Percentiles rank a stretch among this genome's conserved stretches.
Evolutionary conservation across 1,284 basidiomycete genomes (phyloP).

Genomic region (Trichosporon coremiiforme): DNA sequence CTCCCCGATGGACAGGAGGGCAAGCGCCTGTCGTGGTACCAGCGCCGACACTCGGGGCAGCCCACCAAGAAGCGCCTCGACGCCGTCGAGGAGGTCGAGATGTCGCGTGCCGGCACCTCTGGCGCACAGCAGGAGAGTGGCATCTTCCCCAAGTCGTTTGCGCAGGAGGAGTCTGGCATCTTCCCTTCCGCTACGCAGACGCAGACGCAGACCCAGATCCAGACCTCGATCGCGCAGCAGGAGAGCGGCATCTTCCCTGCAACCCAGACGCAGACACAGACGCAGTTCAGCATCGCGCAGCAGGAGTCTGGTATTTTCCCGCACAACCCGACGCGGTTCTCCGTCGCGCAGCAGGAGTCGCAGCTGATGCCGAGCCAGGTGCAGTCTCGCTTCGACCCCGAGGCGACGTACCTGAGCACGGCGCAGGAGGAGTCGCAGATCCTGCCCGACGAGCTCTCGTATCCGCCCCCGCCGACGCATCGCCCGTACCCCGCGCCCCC

Average conservation of each 20-base stretch:
- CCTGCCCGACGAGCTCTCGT: not conserved
- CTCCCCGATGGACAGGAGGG: not conserved
- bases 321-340: not conserved
- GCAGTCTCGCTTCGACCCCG: conserved; percentile 5
- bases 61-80: not conserved
- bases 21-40: conserved; percentile 12
- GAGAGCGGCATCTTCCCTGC: conserved; percentile 2
- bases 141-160: conserved; percentile 1
- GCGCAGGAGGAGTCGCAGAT: conserved; percentile 16
- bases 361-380: conserved; percentile 8
- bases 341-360: conserved; percentile 5
- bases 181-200: not conserved
- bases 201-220: too few species aligned
- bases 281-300: conserved; percentile 7
- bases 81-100: conserved; percentile 8
- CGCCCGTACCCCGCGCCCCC: conserved; percentile 2
- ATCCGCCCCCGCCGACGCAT: conserved; percentile 6
- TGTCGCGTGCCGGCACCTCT: not conserved
- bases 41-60: not conserved
- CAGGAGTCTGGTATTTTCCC: conserved; percentile 4
- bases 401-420: not conserved
- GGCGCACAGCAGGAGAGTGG: not conserved
- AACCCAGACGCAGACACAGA: not conserved
- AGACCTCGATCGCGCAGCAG: conserved; percentile 2
- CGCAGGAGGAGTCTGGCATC: not conserved